These are phyloP conservation scores for Apiospora saccharicola DNA, from an alignment of 2,329 filamentous ascomycete genomes.

Conservation along the genomic window DNA sequence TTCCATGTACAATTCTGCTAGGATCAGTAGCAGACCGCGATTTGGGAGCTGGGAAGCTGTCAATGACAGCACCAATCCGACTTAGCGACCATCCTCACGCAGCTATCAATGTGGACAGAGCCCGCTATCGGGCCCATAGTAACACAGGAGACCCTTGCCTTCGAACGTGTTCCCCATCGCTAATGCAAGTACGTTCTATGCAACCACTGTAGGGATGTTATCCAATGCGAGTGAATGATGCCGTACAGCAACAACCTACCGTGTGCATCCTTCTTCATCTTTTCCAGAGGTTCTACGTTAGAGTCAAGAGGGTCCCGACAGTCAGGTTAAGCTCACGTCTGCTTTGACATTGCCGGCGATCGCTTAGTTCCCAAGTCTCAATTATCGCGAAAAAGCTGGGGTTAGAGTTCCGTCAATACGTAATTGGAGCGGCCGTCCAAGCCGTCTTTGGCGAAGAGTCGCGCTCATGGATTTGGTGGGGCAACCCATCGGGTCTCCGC, in stretches of 20 bases:
- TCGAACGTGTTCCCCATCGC: background rate
- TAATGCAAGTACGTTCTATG: conserved; percentile 11
- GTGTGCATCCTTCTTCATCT: background rate
- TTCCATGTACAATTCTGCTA: background rate
- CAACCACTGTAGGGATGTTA: conserved; percentile 12
- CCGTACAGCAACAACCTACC: background rate
- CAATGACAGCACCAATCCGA: conserved; percentile 17
- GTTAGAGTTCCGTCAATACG: conserved; percentile 20
- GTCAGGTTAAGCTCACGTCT: conserved; percentile 15
- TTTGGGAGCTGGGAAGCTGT: background rate
- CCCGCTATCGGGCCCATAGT: conserved; percentile 17
- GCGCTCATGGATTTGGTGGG: conserved; percentile 14
- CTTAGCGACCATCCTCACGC: background rate
- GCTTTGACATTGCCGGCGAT: background rate
- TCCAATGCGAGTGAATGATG: background rate
- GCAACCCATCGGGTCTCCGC: conserved; percentile 3
- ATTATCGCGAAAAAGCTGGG: background rate
- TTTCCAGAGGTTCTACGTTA: background rate
- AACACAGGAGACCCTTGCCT: conserved; percentile 11
- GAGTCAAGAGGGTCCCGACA: background rate
- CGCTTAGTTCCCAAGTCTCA: background rate
- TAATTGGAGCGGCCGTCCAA: conserved; percentile 13
- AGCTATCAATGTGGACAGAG: background rate
- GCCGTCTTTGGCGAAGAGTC: background rate
- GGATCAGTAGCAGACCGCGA: background rate